phyloP scores from a whole-genome alignment of 2,329 filamentous ascomycete species.

The Colletotrichum phormii region DNA sequence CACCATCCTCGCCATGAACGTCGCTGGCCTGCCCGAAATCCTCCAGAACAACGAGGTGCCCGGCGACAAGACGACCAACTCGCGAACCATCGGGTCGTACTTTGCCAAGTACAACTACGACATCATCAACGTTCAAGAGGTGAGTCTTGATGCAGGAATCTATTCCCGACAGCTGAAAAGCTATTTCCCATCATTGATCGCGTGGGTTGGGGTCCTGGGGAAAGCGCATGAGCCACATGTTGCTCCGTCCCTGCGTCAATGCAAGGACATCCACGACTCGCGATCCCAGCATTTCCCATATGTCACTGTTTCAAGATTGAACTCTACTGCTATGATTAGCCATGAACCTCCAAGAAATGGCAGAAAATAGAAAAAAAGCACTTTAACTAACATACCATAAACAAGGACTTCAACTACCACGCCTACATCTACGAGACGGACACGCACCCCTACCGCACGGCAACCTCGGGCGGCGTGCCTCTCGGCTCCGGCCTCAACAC shows the following conservation, averaged over 20 bases:
- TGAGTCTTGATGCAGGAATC: constrained; percentile 36
- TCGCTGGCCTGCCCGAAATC: constrained; percentile 68
- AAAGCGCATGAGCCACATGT: constrained; percentile 14
- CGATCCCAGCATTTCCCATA: background rate
- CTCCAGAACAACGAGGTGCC: constrained; percentile 70
- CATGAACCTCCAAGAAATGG: background rate
- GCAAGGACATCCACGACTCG: constrained; percentile 3
- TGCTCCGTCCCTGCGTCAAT: constrained; percentile 4
- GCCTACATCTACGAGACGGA: constrained; percentile 71
- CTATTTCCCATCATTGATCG: background rate
- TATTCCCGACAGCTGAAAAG: background rate
- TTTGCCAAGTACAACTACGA: constrained; percentile 69
- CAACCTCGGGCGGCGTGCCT: constrained; percentile 73
- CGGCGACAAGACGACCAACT: constrained; percentile 71
- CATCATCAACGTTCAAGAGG: constrained; percentile 74
- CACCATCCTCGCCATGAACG: constrained; percentile 67
- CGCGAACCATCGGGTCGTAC: constrained; percentile 64
- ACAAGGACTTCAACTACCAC: constrained; percentile 64
- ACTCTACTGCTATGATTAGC: background rate
- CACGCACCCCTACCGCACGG: constrained; percentile 68
- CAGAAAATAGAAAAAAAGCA: background rate
- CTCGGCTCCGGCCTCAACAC: constrained; percentile 75
- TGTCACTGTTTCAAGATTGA: constrained; percentile 19
- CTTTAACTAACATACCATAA: background rate
- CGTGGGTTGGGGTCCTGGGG: background rate